Conservation (phyloP, 768 basidiomycete species). For the Clavaria fumosa region DNA sequence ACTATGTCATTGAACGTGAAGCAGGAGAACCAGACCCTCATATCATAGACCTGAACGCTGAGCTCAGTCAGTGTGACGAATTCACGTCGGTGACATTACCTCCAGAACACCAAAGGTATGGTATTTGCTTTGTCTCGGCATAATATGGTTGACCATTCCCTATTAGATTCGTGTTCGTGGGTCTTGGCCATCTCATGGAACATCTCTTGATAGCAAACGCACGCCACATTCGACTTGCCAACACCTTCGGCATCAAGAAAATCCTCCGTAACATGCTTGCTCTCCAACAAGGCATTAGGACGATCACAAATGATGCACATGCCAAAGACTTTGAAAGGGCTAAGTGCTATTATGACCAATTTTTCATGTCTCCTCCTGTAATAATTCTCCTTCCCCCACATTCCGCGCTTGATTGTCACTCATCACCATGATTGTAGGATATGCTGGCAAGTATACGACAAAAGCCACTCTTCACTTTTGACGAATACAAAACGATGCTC, state of each 20-base stretch:
- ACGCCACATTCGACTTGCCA: conserved; percentile 51
- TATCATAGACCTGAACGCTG: conserved; percentile 70
- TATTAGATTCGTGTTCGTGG: conserved; percentile 72
- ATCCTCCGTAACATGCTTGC: conserved; percentile 81
- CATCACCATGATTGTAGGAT: conserved; percentile 27
- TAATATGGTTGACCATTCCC: conserved; percentile 4
- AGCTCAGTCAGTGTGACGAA: conserved; percentile 65
- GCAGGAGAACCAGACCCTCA: conserved; percentile 85
- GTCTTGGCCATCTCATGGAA: conserved; percentile 76
- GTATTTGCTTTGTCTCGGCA: conserved; percentile 7
- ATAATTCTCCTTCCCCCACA: conserved; percentile 12
- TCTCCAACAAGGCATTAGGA: conserved; percentile 81
- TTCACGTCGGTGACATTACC: conserved; percentile 47
- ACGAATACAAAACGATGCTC: conserved; percentile 86
- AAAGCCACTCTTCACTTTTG: conserved; percentile 61
- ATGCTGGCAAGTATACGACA: conserved; percentile 60
- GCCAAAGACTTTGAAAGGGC: conserved; percentile 61
- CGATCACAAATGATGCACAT: conserved; percentile 43
- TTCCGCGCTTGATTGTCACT: conserved; percentile 2
- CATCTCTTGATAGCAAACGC: conserved; percentile 65
- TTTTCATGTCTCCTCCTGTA: conserved; percentile 60
- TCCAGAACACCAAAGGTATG: conserved; percentile 51
- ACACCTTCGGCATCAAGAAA: conserved; percentile 68
- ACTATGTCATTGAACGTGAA: conserved; percentile 70
- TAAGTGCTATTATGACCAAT: conserved; percentile 71